Evolutionary conservation across 352 stramenopile species (phyloP).

Genomic region (Pythium periplocum): DNA sequence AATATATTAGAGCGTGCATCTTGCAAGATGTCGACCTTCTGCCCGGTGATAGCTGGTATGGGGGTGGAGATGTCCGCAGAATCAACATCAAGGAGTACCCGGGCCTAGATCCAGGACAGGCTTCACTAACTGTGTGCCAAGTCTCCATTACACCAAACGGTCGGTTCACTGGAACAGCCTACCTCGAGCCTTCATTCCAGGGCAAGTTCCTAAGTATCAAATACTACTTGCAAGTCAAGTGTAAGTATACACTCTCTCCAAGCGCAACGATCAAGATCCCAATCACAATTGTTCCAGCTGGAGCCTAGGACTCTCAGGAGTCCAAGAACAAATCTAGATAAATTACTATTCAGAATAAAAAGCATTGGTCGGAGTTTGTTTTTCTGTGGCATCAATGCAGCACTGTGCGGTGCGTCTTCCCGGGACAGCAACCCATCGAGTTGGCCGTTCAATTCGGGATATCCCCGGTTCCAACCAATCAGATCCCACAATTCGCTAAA

Average conservation of each 20-base stretch:
- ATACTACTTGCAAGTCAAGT: constrained; percentile 16
- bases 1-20: constrained; percentile 4
- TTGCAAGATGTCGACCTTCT: constrained; percentile 15
- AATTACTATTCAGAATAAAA: too few relatives aligned
- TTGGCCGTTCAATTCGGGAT: too few relatives aligned
- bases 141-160: constrained; percentile 1
- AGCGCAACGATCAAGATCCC: constrained; percentile 16
- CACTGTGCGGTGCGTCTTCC: too few relatives aligned
- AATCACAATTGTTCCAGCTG: constrained; percentile 7
- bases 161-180: not conserved
- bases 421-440: too few relatives aligned
- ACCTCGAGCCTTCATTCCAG: constrained; percentile 5
- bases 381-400: too few relatives aligned
- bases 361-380: too few relatives aligned
- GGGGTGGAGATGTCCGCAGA: constrained; percentile 10
- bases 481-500: too few relatives aligned
- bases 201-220: constrained; percentile 9
- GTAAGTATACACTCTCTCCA: constrained; percentile 7
- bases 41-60: constrained; percentile 3
- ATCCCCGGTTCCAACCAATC: too few relatives aligned
- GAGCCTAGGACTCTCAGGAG: too few relatives aligned
- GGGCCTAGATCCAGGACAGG: not conserved
- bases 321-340: too few relatives aligned
- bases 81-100: constrained; percentile 2
- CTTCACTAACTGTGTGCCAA: constrained; percentile 1